Evolutionary conservation across 805 yeast genomes (phyloP).

Genomic region (Sungouiozyma intestinalis): DNA sequence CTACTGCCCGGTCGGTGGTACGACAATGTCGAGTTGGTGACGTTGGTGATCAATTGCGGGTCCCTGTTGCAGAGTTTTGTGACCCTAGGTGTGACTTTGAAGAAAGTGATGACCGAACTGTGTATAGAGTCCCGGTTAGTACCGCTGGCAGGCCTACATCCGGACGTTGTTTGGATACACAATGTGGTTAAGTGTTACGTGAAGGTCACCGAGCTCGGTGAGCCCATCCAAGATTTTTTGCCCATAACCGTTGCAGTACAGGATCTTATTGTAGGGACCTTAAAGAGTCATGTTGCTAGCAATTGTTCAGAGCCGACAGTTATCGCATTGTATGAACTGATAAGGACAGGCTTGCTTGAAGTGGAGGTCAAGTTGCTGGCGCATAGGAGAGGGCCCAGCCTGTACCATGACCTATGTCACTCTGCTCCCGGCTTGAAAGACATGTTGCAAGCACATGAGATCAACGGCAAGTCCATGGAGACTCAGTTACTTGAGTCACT

Average conservation of each 20-base stretch:
- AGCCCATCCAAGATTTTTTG: neutral
- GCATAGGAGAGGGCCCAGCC: conserved; percentile 4
- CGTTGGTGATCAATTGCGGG: conserved; percentile 14
- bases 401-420: conserved; percentile 12
- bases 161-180: conserved; percentile 1
- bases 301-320: neutral
- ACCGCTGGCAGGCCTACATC: conserved; percentile 3
- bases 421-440: conserved; percentile 7
- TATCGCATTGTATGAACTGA: neutral
- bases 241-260: neutral
- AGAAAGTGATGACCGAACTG: neutral
- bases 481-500: conserved; percentile 5
- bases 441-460: conserved; percentile 1
- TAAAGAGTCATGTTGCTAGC: neutral
- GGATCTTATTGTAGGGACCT: neutral
- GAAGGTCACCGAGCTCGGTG: neutral
- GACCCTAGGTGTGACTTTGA: conserved; percentile 8
- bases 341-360: conserved; percentile 9
- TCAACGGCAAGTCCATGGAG: conserved; percentile 5
- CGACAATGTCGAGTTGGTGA: conserved; percentile 4
- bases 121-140: neutral
- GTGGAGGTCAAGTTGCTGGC: conserved; percentile 10
- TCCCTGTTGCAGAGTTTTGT: conserved; percentile 7
- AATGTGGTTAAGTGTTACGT: neutral
- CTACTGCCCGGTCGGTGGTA: conserved; percentile 7